Evolutionary conservation across 2,329 filamentous ascomycete genomes (phyloP), one percentile per base, ranked within the genome.

Genomic region (Karstenula rhodostoma): DNA sequence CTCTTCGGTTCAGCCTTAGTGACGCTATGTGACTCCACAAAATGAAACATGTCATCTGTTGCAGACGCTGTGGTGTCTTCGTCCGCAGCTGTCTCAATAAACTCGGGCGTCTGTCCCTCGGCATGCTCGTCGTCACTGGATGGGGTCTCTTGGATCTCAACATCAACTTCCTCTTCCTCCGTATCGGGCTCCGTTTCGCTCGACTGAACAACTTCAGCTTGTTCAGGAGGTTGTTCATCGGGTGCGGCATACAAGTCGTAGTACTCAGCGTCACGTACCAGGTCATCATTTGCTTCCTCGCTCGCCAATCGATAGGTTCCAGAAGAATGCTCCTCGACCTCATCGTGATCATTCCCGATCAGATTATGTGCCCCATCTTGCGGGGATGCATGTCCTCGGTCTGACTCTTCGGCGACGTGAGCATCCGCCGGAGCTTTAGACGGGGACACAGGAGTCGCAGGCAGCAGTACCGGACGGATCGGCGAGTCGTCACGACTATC

Each of bases 161-260:
- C 68, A 40, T 67, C 63, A 25, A 65, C 64, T 15, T 64, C 62
- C 17, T 64, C 64, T 7, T 64, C 60, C 46, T 71, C 67, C 1
- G 71, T 74, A 15, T 75, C 71, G 12, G 68, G 61, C 49, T 73
- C 70, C 1, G 73, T 74, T 47, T 75, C 74, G 12, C 69, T 72
- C 32, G 66, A 69, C 56, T 70, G 68, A 27, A 68, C 65, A 66
- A 83, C 19, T 12, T 22, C 81, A 82, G 68, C 88, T 84, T 4
- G 90, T 89, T 87, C 91, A 6, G 86, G 87, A 1, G 89, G 61
- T 25, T 59, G 32, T 15, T 74, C 70, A 33, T 69, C 57, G 5
- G 73, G 69, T 9, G 57, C 69, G 35, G 65, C 64, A 53, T 73
- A 72, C 3, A 72, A 62, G 17, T 72, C 66, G 50, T 73, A 62